Evolutionary conservation across 805 yeast genomes (phyloP).

Genomic region (Yamadazyma nakazawae): DNA sequence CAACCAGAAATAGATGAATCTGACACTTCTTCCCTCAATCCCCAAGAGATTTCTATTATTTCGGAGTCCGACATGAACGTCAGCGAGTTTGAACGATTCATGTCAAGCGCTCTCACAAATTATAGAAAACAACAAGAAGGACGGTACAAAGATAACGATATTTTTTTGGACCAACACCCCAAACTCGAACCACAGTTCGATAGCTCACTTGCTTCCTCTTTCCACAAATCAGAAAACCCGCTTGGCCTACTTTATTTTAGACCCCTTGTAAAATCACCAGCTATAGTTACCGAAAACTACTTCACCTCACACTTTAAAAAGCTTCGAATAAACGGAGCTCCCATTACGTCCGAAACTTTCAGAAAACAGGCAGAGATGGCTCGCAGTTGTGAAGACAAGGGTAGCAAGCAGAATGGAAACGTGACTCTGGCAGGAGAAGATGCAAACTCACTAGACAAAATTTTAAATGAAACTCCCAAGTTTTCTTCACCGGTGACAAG

Average conservation of each 20-base stretch:
- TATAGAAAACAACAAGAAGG: constrained; percentile 27
- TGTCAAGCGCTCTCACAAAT: constrained; percentile 29
- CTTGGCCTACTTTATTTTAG: constrained; percentile 13
- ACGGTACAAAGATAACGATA: constrained; percentile 12
- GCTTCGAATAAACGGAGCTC: constrained; percentile 38
- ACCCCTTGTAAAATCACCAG: constrained; percentile 26
- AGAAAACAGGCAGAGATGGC: not conserved
- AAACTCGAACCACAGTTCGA: constrained; percentile 11
- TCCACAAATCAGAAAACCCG: constrained; percentile 17
- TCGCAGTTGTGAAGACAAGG: constrained; percentile 8
- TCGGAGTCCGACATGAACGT: not conserved
- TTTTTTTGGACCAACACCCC: constrained; percentile 8
- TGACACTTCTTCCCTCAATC: not conserved
- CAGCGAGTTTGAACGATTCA: constrained; percentile 29
- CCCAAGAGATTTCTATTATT: not conserved
- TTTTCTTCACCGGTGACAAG: not conserved
- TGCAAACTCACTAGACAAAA: not conserved
- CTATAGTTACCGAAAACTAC: constrained; percentile 36
- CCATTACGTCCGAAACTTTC: constrained; percentile 25
- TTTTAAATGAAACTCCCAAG: not conserved
- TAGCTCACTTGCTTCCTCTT: constrained; percentile 12
- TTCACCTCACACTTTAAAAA: constrained; percentile 41
- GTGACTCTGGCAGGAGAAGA: not conserved
- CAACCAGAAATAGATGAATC: too few relatives aligned
- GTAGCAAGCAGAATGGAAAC: not conserved